Evolutionary conservation across 2,329 filamentous ascomycete genomes (phyloP), one percentile per base, ranked within the genome.

Genomic region (Dactylellina parvicollis): DNA sequence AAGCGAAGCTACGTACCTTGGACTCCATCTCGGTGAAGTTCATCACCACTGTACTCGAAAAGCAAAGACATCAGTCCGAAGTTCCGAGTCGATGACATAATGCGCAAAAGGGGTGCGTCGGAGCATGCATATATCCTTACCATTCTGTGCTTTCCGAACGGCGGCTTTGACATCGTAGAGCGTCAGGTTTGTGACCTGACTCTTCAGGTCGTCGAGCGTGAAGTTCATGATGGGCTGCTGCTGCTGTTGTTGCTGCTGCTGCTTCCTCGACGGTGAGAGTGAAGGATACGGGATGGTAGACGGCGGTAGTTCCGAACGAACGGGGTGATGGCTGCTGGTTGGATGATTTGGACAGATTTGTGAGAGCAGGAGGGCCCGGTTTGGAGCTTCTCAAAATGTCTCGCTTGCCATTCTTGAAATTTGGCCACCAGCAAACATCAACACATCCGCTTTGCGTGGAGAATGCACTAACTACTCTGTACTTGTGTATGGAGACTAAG

Each of bases 61-160:
- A 59, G 10, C 10, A 36, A 32, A 62, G 16, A 28, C 50, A 75
- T 80, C 54, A 80, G 78, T 70, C 32, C 46, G 47, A 46, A 59
- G 32, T 73, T 76, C 74, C 75, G 76, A 60, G n/a, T n/a, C n/a
- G n/a, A n/a, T n/a, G n/a, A n/a, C n/a, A n/a, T n/a, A n/a, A n/a
- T n/a, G 42, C 64, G 49, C 46, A 49, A 71, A 42, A 50, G 52
- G 30, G 50, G 30, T 26, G 47, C 59, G 20, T n/a, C 42, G 20
- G 42, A 44, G 47, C 18, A 44, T 65, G 55, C 55, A 34, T 61
- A 47, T 47, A 26, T 38, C 59, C 69, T 60, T 73, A 96, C 93
- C 93, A 94, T 97, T 97, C 80, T 97, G 93, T 72, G 96, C 91
- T 82, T 97, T 96, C 77, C 93, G 89, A 78, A 97, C 92, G 76